phyloP scores from a whole-genome alignment of 2,329 filamentous ascomycete species.

The Fusarium goolgardi region DNA sequence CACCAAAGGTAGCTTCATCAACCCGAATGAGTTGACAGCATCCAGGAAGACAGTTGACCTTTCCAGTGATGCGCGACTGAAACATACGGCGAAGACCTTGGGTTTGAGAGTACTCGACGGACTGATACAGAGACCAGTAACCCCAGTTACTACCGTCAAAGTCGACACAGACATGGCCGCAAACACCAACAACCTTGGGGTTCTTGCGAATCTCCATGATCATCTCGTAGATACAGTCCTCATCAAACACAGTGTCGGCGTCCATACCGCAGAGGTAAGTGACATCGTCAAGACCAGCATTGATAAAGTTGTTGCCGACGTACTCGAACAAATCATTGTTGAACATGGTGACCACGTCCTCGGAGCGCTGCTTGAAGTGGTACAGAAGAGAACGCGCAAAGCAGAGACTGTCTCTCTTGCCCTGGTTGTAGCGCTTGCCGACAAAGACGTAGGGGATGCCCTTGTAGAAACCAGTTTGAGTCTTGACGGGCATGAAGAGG shows the following conservation, averaged over 20 bases:
- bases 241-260: constrained; percentile 60
- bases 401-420: constrained; percentile 62
- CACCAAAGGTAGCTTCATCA: constrained; percentile 61
- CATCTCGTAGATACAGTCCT: constrained; percentile 58
- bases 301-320: constrained; percentile 54
- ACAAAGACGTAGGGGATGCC: constrained; percentile 61
- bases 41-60: constrained; percentile 61
- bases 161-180: constrained; percentile 61
- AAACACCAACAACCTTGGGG: constrained; percentile 59
- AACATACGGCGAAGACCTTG: constrained; percentile 61
- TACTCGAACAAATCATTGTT: constrained; percentile 58
- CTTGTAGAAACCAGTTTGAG: constrained; percentile 58
- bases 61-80: constrained; percentile 61
- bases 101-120: constrained; percentile 61
- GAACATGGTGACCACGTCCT: constrained; percentile 59
- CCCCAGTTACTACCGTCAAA: constrained; percentile 57
- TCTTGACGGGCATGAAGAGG: constrained; percentile 59
- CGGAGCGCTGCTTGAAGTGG: constrained; percentile 59
- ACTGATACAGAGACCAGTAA: constrained; percentile 60
- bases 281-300: constrained; percentile 54
- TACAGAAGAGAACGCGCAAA: constrained; percentile 62
- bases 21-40: constrained; percentile 63
- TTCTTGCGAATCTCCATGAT: constrained; percentile 57
- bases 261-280: constrained; percentile 62
- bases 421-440: constrained; percentile 62